phyloP scores from a whole-genome alignment of 805 yeast genomes.

The Blastobotrys attinorum region DNA sequence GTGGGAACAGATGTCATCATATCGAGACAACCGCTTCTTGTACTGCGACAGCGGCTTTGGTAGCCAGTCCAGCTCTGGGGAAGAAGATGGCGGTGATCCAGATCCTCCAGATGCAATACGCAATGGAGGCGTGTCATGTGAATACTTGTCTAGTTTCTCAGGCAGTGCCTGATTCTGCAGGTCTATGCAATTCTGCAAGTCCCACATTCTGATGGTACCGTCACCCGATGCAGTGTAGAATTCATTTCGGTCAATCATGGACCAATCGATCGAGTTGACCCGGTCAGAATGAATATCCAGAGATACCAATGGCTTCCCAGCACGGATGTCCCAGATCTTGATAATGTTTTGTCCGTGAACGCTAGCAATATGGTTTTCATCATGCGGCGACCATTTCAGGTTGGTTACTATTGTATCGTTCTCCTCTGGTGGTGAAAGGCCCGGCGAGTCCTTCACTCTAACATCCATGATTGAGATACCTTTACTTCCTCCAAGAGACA shows the following conservation, averaged over 20 bases:
- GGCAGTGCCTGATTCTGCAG: constrained; percentile 3
- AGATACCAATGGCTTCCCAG: constrained; percentile 42
- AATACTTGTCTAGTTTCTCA: background rate
- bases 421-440: constrained; percentile 37
- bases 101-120: background rate
- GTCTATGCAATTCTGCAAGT: constrained; percentile 27
- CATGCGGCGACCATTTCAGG: constrained; percentile 56
- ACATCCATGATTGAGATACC: constrained; percentile 73
- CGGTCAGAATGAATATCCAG: constrained; percentile 49
- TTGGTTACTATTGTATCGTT: constrained; percentile 32
- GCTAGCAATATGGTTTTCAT: constrained; percentile 57
- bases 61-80: constrained; percentile 4
- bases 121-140: background rate
- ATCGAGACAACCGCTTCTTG: constrained; percentile 20
- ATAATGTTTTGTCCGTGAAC: constrained; percentile 50
- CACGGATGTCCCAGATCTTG: constrained; percentile 70
- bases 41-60: constrained; percentile 22
- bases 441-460: constrained; percentile 41
- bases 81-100: background rate
- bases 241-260: constrained; percentile 34
- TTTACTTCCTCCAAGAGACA: constrained; percentile 53
- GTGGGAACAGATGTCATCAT: constrained; percentile 9
- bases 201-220: constrained; percentile 66
- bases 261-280: constrained; percentile 57
- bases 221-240: constrained; percentile 51